Percentiles rank a stretch among this genome's conserved stretches.
phyloP scores from a whole-genome alignment of 345 rosid species.

The Murraya koenigii region DNA sequence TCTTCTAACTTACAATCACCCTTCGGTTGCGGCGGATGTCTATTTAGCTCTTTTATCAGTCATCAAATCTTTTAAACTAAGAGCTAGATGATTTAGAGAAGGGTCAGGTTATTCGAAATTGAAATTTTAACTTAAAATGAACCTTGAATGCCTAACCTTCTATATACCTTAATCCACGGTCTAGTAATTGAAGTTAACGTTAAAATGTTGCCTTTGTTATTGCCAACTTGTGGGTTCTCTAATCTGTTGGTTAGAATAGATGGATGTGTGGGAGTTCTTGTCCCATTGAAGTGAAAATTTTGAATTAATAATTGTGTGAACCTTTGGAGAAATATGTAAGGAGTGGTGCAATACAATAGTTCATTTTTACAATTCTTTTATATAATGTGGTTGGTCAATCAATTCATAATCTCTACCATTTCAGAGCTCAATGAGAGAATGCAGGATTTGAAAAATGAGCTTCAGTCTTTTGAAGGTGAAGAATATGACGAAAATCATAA shows the following conservation, averaged over 20 bases:
- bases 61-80: neutral
- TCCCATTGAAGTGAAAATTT: neutral
- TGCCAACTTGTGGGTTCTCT: neutral
- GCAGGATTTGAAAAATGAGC: constrained; percentile 90
- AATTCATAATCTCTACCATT: constrained; percentile 11
- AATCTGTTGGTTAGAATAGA: neutral
- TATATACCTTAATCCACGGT: neutral
- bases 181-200: neutral
- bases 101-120: neutral
- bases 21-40: neutral
- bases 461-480: constrained; percentile 87
- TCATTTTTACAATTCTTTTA: neutral
- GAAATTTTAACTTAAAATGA: neutral
- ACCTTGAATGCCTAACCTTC: neutral
- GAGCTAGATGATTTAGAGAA: neutral
- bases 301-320: neutral
- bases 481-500: constrained; percentile 79
- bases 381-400: neutral
- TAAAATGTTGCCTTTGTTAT: neutral
- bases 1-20: too few relatives aligned
- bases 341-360: neutral
- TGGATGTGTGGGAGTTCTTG: neutral
- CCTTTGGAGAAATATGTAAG: neutral
- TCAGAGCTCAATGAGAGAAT: constrained; percentile 98
- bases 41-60: neutral